A percentile compares a stretch with the other conserved stretches of the same genome.
phyloP scores from a whole-genome alignment of 495 filamentous ascomycete genomes.

The Aspergillus panamensis region DNA sequence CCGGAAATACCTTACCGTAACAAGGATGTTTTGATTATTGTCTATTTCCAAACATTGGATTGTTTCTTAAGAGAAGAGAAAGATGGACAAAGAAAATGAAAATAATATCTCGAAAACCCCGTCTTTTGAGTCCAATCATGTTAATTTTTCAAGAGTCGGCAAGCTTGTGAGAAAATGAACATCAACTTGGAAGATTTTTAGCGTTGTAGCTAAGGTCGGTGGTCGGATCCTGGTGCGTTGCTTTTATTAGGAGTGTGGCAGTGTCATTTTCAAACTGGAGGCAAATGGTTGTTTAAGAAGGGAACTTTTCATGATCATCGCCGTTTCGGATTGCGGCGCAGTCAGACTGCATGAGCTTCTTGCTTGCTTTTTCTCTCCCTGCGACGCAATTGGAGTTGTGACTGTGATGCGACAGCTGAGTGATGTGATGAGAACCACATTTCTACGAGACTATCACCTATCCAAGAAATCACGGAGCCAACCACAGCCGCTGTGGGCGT shows the following conservation, averaged over 20 bases:
- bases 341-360: neutral
- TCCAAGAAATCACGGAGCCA: neutral
- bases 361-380: neutral
- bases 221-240: neutral
- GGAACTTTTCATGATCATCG: neutral
- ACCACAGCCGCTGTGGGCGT: slow-evolving; percentile 4
- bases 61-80: too few species aligned
- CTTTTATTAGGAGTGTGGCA: slow-evolving; percentile 14
- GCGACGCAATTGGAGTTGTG: neutral
- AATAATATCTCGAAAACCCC: neutral
- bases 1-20: too few species aligned
- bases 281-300: neutral
- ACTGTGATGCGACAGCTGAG: slow-evolving; percentile 27
- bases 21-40: too few species aligned
- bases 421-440: slow-evolving; percentile 27
- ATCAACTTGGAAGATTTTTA: neutral
- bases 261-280: slow-evolving; percentile 3
- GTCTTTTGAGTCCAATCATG: too few species aligned
- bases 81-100: neutral
- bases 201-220: neutral
- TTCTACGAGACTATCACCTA: slow-evolving; percentile 22
- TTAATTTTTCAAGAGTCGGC: too few species aligned
- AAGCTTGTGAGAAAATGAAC: neutral
- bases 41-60: too few species aligned
- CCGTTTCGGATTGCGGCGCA: neutral